Evolutionary conservation across 495 filamentous ascomycete species (phyloP).

Genomic region (Penicillium mononematosum): DNA sequence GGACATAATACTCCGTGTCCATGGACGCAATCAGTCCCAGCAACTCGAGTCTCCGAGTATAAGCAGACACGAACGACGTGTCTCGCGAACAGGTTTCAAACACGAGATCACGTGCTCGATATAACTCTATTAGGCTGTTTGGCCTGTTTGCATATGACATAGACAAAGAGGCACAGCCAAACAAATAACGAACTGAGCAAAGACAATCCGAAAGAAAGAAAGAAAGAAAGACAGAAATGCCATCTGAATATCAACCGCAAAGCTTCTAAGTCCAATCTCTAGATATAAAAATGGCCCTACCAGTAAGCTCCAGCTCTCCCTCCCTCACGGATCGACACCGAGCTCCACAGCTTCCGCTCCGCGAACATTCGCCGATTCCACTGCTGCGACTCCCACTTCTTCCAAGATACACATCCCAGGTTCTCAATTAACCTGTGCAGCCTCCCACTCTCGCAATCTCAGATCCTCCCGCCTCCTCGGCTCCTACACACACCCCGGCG

Average conservation of each 20-base stretch:
- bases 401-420: neutral
- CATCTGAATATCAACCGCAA: neutral
- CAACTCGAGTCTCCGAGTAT: neutral
- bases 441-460: neutral
- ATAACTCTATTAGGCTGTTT: conserved; percentile 28
- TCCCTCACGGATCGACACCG: neutral
- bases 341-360: conserved; percentile 28
- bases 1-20: conserved; percentile 35
- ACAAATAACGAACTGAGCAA: neutral
- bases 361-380: conserved; percentile 1
- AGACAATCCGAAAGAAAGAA: neutral
- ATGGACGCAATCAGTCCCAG: conserved; percentile 10
- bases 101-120: conserved; percentile 41
- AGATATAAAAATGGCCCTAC: neutral
- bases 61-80: conserved; percentile 22
- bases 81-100: conserved; percentile 18
- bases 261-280: neutral
- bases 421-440: neutral
- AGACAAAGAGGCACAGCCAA: neutral
- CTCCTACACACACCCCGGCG: neutral
- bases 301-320: neutral
- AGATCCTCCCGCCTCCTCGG: neutral
- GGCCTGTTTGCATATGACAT: conserved; percentile 25
- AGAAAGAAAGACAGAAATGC: neutral
- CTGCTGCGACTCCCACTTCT: neutral